Percentiles rank a stretch among this genome's conserved stretches.
Conservation (phyloP, 1,284 basidiomycete genomes). For the Coniferiporia sulphurascens region DNA sequence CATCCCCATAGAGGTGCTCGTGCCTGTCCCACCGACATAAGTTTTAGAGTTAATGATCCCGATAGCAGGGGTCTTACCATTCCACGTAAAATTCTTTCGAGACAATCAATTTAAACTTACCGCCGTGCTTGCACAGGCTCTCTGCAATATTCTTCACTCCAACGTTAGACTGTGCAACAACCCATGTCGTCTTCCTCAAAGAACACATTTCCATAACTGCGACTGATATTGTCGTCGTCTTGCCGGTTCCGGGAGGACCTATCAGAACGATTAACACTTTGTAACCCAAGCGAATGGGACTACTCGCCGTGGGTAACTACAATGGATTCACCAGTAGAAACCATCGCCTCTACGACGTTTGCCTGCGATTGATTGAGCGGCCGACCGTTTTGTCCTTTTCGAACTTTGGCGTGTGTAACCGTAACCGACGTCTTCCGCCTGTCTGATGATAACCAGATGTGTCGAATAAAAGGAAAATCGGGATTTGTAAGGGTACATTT, state of each 20-base stretch:
- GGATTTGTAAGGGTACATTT: slow-evolving; percentile 24
- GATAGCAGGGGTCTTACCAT: slow-evolving; percentile 31
- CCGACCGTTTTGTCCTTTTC: slow-evolving; percentile 3
- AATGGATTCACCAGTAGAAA: slow-evolving; percentile 22
- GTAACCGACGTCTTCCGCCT: slow-evolving; percentile 23
- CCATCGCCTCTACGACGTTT: slow-evolving; percentile 25
- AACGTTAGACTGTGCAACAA: slow-evolving; percentile 37
- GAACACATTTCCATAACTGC: slow-evolving; percentile 22
- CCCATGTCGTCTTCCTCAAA: slow-evolving; percentile 21
- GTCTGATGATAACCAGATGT: slow-evolving; percentile 30
- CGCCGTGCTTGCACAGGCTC: slow-evolving; percentile 31
- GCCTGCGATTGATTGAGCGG: slow-evolving; percentile 31
- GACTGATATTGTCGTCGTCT: slow-evolving; percentile 30
- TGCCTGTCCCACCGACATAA: slow-evolving; percentile 34
- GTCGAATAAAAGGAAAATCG: slow-evolving; percentile 25
- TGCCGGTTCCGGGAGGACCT: slow-evolving; percentile 33
- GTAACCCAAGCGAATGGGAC: slow-evolving; percentile 10
- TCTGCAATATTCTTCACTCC: slow-evolving; percentile 46
- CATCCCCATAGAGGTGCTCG: slow-evolving; percentile 38
- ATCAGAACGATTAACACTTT: neutral
- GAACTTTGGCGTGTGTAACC: slow-evolving; percentile 30
- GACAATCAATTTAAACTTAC: slow-evolving; percentile 42
- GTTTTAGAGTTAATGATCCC: slow-evolving; percentile 19
- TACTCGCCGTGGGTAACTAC: slow-evolving; percentile 30
- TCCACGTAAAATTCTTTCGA: slow-evolving; percentile 45